Conservation (phyloP, 805 yeast genomes). For the Danielia reshetovae region DNA sequence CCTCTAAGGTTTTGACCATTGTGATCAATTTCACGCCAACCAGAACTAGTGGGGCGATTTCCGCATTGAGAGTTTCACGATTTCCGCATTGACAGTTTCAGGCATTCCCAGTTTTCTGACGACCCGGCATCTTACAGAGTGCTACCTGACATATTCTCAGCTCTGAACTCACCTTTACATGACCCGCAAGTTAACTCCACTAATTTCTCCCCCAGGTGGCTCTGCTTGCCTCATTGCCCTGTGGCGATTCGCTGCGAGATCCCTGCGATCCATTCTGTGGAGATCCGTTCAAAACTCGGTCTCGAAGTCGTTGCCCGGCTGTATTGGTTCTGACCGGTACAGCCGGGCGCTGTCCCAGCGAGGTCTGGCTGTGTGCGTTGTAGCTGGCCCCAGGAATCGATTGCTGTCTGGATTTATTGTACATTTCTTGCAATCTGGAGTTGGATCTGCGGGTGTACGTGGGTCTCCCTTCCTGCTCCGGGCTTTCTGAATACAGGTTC, state of each 20-base stretch:
- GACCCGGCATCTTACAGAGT: too few relatives aligned
- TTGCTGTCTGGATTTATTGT: slow-evolving; percentile 31
- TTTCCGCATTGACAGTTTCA: too few relatives aligned
- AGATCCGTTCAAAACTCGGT: slow-evolving; percentile 12
- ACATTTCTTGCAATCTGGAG: slow-evolving; percentile 36
- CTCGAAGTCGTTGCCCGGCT: slow-evolving; percentile 16
- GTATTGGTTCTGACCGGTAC: slow-evolving; percentile 25
- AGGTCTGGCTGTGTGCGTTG: slow-evolving; percentile 20
- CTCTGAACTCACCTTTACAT: too few relatives aligned
- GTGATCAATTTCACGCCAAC: too few relatives aligned
- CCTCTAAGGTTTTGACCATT: too few relatives aligned
- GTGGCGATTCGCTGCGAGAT: slow-evolving; percentile 5
- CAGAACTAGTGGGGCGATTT: too few relatives aligned
- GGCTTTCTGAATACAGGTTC: neutral
- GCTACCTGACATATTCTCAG: too few relatives aligned
- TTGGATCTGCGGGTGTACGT: slow-evolving; percentile 30
- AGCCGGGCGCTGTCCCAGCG: slow-evolving; percentile 17
- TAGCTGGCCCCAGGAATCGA: slow-evolving; percentile 21
- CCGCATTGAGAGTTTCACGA: too few relatives aligned
- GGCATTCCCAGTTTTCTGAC: too few relatives aligned
- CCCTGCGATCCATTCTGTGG: too few relatives aligned
- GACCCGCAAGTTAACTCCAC: too few relatives aligned
- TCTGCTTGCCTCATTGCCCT: slow-evolving; percentile 8
- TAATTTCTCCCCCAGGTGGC: slow-evolving; percentile 24
- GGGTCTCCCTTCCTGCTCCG: slow-evolving; percentile 5